These are phyloP conservation scores for Ustilago nuda DNA, from an alignment of 1,284 basidiomycete species.

Conservation along the genomic window DNA sequence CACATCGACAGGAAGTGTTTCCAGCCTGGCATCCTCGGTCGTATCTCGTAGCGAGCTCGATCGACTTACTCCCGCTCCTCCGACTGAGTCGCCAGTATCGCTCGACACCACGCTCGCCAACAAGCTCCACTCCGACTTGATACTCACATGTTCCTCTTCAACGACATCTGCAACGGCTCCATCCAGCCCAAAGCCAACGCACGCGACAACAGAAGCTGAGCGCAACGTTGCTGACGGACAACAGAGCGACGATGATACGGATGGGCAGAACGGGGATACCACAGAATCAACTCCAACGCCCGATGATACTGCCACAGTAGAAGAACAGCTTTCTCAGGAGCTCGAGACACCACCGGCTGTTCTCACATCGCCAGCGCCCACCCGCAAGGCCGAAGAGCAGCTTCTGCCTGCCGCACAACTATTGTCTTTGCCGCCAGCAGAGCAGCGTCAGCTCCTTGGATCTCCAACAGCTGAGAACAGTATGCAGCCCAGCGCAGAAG, in stretches of 20 bases:
- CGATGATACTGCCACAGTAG: background rate
- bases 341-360: background rate
- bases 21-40: conserved; percentile 45
- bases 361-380: background rate
- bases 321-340: background rate
- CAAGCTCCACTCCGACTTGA: conserved; percentile 15
- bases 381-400: background rate
- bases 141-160: conserved; percentile 14
- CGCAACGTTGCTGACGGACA: background rate
- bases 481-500: conserved; percentile 41
- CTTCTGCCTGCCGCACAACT: background rate
- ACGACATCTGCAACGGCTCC: conserved; percentile 32
- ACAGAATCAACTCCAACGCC: conserved; percentile 7
- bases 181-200: conserved; percentile 15
- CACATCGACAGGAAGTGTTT: conserved; percentile 51
- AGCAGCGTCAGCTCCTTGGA: background rate
- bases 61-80: conserved; percentile 21
- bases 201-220: background rate
- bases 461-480: conserved; percentile 11
- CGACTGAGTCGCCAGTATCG: conserved; percentile 15
- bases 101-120: conserved; percentile 5
- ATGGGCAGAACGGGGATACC: conserved; percentile 2
- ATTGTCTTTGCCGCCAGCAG: conserved; percentile 1
- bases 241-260: conserved; percentile 6
- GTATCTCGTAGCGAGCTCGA: conserved; percentile 26